Conservation (phyloP, 495 filamentous ascomycete species). For the Daldinia childiae region DNA sequence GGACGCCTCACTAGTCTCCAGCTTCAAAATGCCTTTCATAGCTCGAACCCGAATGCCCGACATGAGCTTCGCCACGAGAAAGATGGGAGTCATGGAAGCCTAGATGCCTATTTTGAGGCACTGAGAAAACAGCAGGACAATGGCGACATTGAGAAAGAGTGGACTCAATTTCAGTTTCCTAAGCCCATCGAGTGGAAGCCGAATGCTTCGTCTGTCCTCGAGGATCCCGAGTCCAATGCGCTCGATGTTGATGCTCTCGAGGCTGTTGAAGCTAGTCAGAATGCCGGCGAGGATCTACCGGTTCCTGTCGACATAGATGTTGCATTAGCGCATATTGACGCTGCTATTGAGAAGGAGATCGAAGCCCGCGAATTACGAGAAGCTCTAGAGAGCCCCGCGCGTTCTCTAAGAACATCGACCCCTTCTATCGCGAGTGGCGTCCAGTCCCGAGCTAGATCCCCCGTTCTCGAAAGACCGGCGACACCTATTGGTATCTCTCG, state of each 20-base stretch:
- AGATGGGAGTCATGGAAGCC: constrained; percentile 56
- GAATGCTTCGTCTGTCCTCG: constrained; percentile 56
- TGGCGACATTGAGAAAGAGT: constrained; percentile 75
- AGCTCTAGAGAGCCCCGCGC: constrained; percentile 53
- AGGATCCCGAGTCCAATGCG: constrained; percentile 60
- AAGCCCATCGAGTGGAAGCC: constrained; percentile 89
- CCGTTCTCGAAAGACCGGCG: constrained; percentile 48
- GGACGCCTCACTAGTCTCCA: constrained; percentile 69
- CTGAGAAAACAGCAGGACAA: constrained; percentile 80
- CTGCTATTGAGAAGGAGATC: constrained; percentile 59
- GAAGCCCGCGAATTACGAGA: constrained; percentile 57
- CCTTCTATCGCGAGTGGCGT: constrained; percentile 52
- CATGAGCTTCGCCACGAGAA: constrained; percentile 57
- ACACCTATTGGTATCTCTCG: constrained; percentile 57
- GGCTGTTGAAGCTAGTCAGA: constrained; percentile 39
- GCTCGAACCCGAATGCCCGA: constrained; percentile 35
- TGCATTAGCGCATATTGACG: constrained; percentile 60
- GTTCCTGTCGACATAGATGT: constrained; percentile 45
- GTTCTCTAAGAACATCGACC: constrained; percentile 48
- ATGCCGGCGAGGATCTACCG: constrained; percentile 30
- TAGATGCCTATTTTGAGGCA: constrained; percentile 90
- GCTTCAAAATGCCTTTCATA: constrained; percentile 81
- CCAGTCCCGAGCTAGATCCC: constrained; percentile 52
- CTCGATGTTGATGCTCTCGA: constrained; percentile 49
- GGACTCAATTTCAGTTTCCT: constrained; percentile 88